Conservation (phyloP, 495 filamentous ascomycete species). For the Filosporella fistucella region DNA sequence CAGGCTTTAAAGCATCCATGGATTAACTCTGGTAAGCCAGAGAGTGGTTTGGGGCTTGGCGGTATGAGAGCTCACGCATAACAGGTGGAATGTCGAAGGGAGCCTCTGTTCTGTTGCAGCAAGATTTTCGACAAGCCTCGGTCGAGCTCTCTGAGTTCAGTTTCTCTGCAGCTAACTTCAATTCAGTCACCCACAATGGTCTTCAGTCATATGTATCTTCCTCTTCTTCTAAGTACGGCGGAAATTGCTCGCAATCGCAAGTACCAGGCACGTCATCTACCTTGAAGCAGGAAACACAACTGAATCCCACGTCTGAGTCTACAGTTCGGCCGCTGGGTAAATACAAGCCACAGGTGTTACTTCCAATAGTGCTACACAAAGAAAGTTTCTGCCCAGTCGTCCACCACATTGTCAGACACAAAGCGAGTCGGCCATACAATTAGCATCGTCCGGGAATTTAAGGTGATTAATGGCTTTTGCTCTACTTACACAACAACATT, state of each 20-base stretch:
- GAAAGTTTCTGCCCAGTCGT: not conserved
- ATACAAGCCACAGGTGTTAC: not conserved
- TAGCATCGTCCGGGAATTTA: not conserved
- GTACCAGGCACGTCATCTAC: not conserved
- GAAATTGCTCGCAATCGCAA: not conserved
- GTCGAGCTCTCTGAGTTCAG: not conserved
- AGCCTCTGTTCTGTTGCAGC: too few species aligned
- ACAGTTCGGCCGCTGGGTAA: not conserved
- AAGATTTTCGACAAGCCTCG: too few species aligned
- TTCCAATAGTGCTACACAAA: not conserved
- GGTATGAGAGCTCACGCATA: not conserved
- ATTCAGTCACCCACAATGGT: not conserved
- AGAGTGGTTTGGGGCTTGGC: too few species aligned
- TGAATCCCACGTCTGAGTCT: not conserved
- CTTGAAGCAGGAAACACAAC: not conserved
- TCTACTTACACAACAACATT: not conserved
- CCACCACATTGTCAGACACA: not conserved
- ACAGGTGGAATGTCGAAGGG: not conserved
- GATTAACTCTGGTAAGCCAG: conserved; percentile 3
- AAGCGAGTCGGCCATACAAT: not conserved
- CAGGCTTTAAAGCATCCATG: conserved; percentile 6
- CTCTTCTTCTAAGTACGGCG: not conserved
- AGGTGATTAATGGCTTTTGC: not conserved
- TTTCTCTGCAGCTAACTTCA: not conserved
- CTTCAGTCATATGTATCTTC: not conserved